Base-by-base conservation (phyloP, 2,329 filamentous ascomycete species). In the Colletotrichum higginsianum region DNA sequence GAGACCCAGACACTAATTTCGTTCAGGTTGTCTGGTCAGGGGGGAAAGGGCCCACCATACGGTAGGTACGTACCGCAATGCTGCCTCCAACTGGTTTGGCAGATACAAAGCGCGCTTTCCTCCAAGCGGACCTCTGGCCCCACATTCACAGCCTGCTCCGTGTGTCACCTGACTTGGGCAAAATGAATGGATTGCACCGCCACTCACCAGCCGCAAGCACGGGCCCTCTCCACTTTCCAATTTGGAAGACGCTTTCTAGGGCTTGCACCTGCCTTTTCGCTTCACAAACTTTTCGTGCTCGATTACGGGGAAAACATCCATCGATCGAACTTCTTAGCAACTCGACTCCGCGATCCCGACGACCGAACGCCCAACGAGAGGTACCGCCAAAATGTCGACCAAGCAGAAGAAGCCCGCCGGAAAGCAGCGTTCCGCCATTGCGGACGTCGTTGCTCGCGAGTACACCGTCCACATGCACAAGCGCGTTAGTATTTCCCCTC, bases 381-480 rank as follows among this genome's bases (percentile, higher is more conserved):
- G 76, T 82, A 79, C 64, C 74, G 71, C 47, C 66, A 71, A 88
- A 84, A 93, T 93, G 90, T 92, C 91, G 84, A 84, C 87, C 81
- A 90, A 86, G 82, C 82, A 84, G 81, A 90, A 91, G 87, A 92
- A 91, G 87, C 47, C 70, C 49, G 84, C 89, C 81, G 93, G 92
- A 89, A 93, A 93, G 88, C 74, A 80, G 74, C 94, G 95, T 85
- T 98, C 94, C 87, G 97, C 97, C 89, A 98, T 99, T 87, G 92
- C 94, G 87, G 96, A 99, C 88, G 97, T 99, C 84, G 96, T 99
- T 86, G 93, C 96, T 82, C 94, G 96, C 91, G 97, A 99, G 91
- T 99, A 99, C 92, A 99, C 96, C 87, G 98, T 99, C 89, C 96
- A 99, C 92, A 89, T 99, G 82, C 96, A 99, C 94, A 98, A 98